These are phyloP conservation scores for Fusarium multiceps DNA, from an alignment of 2,329 filamentous ascomycete genomes.

Conservation along the genomic window DNA sequence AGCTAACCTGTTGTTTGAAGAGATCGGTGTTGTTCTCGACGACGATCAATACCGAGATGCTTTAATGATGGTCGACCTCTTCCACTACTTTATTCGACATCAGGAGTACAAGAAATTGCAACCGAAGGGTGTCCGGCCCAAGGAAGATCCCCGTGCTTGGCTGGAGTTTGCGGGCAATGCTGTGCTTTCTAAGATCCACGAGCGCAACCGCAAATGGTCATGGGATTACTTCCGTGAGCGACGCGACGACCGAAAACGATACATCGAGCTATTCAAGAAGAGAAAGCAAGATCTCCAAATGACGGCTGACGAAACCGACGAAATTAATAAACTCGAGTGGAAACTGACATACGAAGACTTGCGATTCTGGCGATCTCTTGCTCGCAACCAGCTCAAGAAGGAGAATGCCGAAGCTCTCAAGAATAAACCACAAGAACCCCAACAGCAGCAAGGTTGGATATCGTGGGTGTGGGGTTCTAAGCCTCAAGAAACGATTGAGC, in stretches of 20 bases:
- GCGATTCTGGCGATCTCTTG: slow-evolving; percentile 95
- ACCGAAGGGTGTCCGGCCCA: slow-evolving; percentile 82
- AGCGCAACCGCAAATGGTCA: slow-evolving; percentile 91
- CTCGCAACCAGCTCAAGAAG: slow-evolving; percentile 92
- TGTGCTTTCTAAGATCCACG: slow-evolving; percentile 92
- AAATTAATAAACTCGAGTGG: slow-evolving; percentile 81
- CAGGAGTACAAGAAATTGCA: slow-evolving; percentile 96
- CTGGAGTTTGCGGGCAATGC: slow-evolving; percentile 90
- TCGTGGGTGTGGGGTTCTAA: slow-evolving; percentile 93
- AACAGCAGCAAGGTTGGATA: slow-evolving; percentile 84
- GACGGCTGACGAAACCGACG: slow-evolving; percentile 74
- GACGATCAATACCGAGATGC: slow-evolving; percentile 97
- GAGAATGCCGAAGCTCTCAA: slow-evolving; percentile 93
- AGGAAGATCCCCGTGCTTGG: slow-evolving; percentile 94
- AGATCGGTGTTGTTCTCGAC: slow-evolving; percentile 97
- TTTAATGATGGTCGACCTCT: slow-evolving; percentile 97
- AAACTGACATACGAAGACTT: slow-evolving; percentile 95
- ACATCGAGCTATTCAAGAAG: slow-evolving; percentile 97
- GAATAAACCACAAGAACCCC: slow-evolving; percentile 62
- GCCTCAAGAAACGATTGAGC: slow-evolving; percentile 69
- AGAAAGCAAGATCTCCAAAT: slow-evolving; percentile 81
- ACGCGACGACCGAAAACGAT: slow-evolving; percentile 86
- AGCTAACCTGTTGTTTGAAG: slow-evolving; percentile 91
- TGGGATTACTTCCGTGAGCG: slow-evolving; percentile 97
- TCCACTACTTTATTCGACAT: slow-evolving; percentile 97